Evolutionary conservation across 192 early-diverging fungal genomes (phyloP).

Genomic region (Phycomyces nitens): DNA sequence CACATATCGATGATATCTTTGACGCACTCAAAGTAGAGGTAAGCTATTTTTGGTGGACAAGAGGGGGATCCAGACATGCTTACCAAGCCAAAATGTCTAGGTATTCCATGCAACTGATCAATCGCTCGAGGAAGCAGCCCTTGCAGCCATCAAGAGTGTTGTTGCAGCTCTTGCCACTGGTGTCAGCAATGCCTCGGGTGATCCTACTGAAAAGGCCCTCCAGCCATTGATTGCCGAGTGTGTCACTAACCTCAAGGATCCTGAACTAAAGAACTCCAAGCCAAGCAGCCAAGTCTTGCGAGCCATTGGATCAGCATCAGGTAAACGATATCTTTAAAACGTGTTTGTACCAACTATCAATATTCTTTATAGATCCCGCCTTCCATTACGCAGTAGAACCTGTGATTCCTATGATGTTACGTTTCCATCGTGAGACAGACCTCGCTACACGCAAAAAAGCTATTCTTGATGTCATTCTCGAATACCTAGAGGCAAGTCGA

Average conservation of each 20-base stretch:
- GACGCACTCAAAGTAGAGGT: conserved; percentile 70
- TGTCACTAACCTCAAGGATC: conserved; percentile 55
- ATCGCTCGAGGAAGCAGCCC: conserved; percentile 60
- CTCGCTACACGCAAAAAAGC: conserved; percentile 56
- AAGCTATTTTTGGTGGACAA: background rate
- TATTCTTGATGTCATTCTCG: conserved; percentile 65
- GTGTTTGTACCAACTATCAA: no score
- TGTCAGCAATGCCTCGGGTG: conserved; percentile 39
- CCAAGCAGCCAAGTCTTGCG: conserved; percentile 63
- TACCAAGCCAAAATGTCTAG: conserved; percentile 36
- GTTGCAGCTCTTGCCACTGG: conserved; percentile 59
- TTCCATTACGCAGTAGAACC: conserved; percentile 55
- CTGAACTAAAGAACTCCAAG: conserved; percentile 66
- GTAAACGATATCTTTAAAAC: no score
- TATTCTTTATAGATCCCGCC: conserved; percentile 50
- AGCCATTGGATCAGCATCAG: conserved; percentile 57
- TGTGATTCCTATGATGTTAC: conserved; percentile 60
- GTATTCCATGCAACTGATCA: conserved; percentile 77
- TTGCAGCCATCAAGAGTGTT: conserved; percentile 57
- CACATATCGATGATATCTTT: conserved; percentile 71
- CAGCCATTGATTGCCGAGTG: conserved; percentile 51
- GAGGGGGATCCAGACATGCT: background rate
- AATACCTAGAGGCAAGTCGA: conserved; percentile 67
- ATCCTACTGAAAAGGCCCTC: conserved; percentile 48
- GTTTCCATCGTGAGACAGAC: conserved; percentile 56